phyloP scores from a whole-genome alignment of 2,329 filamentous ascomycete species.

The Chrysoporthe austroafricana region DNA sequence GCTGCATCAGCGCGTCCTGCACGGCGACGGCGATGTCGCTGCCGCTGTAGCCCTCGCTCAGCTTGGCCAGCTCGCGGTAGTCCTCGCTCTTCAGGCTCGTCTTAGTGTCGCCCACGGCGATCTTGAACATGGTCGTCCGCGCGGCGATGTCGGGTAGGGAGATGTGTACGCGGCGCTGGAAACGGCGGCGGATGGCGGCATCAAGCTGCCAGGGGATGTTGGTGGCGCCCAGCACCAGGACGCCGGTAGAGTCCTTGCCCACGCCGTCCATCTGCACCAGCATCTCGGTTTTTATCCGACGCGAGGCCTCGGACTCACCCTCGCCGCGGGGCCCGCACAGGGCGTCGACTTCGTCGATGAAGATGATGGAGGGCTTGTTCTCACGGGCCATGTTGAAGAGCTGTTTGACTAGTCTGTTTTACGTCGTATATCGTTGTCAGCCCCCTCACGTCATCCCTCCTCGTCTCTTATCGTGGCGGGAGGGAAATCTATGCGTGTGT shows the following conservation, averaged over 20 bases:
- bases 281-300: conserved; percentile 97
- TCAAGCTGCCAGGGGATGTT: conserved; percentile 99
- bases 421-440: background rate
- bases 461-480: too few relatives aligned
- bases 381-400: conserved; percentile 98
- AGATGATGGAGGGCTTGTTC: conserved; percentile 97
- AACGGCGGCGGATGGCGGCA: conserved; percentile 90
- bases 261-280: conserved; percentile 99
- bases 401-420: conserved; percentile 84
- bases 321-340: conserved; percentile 90
- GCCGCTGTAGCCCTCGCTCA: conserved; percentile 93
- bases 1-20: conserved; percentile 96
- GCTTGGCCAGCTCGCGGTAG: conserved; percentile 75
- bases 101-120: conserved; percentile 90
- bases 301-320: conserved; percentile 95
- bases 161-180: conserved; percentile 96
- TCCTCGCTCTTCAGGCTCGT: conserved; percentile 80
- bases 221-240: conserved; percentile 92
- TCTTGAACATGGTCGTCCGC: conserved; percentile 91
- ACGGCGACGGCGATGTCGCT: conserved; percentile 96
- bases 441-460: background rate
- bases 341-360: conserved; percentile 97
- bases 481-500: too few relatives aligned
- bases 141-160: conserved; percentile 85
- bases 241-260: conserved; percentile 90